A percentile compares a stretch with the other conserved stretches of the same genome.
These are phyloP conservation scores for Alisma plantagoaquatica DNA, from an alignment of 106 monocot genomes.

Conservation along the genomic window DNA sequence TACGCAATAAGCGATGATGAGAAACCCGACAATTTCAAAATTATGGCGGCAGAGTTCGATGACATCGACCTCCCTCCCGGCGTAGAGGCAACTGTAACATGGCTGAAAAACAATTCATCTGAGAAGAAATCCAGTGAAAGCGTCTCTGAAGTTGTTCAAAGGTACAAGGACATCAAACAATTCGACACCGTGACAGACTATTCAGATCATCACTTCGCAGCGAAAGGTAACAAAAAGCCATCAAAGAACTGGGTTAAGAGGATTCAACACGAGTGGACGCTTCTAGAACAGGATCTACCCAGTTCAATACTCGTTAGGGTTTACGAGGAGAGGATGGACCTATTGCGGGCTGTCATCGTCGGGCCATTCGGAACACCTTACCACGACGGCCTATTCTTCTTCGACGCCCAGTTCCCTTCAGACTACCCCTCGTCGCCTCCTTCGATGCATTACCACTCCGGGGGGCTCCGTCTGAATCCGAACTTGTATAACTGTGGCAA, in stretches of 20 bases:
- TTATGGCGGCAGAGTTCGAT: no score
- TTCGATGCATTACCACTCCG: conserved; percentile 20
- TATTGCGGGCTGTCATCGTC: conserved; percentile 22
- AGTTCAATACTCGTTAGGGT: conserved; percentile 21
- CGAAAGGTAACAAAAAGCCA: conserved; percentile 7
- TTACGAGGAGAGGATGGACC: conserved; percentile 30
- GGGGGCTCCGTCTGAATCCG: conserved; percentile 24
- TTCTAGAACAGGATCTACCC: conserved; percentile 11
- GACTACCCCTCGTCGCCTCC: conserved; percentile 19
- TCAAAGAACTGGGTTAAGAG: conserved; percentile 11
- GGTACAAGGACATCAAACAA: conserved; percentile 58
- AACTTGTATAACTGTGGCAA: conserved; percentile 23
- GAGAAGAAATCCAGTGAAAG: no score
- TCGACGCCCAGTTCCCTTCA: conserved; percentile 16
- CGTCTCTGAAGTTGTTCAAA: no score
- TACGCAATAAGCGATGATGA: no score
- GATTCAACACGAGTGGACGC: conserved; percentile 15
- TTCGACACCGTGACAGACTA: conserved; percentile 60
- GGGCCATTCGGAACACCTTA: conserved; percentile 30
- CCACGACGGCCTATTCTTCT: conserved; percentile 31
- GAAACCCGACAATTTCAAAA: no score
- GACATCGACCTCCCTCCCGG: no score
- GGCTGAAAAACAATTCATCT: no score
- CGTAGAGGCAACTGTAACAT: no score
- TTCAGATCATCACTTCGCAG: conserved; percentile 41